Conservation (phyloP, 2,329 filamentous ascomycete species). For the Ceratocystis lukuohia region DNA sequence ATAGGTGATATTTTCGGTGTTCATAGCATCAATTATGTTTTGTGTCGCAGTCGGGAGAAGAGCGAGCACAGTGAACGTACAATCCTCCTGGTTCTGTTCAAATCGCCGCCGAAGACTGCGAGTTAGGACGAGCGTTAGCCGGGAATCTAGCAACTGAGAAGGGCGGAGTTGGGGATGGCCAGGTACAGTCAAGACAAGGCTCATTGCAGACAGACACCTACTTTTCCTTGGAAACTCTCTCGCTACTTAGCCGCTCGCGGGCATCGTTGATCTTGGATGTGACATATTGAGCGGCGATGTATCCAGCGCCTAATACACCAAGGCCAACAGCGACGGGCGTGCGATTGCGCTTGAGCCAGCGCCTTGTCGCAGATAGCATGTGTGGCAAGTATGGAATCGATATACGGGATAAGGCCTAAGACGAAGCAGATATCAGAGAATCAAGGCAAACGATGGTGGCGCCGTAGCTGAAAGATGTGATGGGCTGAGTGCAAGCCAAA, state of each 20-base stretch:
- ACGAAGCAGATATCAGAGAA: background rate
- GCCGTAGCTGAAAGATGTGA: too few species aligned
- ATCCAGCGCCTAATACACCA: conserved; percentile 77
- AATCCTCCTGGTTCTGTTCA: conserved; percentile 98
- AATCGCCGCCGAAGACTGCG: conserved; percentile 80
- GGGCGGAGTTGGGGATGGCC: too few species aligned
- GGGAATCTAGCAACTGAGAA: background rate
- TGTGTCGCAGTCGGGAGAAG: conserved; percentile 83
- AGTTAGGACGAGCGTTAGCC: conserved; percentile 10
- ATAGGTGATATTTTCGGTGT: conserved; percentile 83
- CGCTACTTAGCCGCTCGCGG: conserved; percentile 89
- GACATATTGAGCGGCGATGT: conserved; percentile 86
- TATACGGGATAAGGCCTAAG: background rate
- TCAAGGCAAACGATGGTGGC: too few species aligned
- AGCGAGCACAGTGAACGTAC: conserved; percentile 93
- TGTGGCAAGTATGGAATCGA: conserved; percentile 11
- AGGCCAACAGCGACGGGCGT: conserved; percentile 79
- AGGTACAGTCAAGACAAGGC: background rate
- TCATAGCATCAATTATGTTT: conserved; percentile 73
- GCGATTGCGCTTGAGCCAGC: conserved; percentile 86
- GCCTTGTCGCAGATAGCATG: conserved; percentile 61
- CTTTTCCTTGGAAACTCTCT: conserved; percentile 95
- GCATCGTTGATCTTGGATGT: conserved; percentile 83
- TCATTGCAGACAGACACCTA: conserved; percentile 28
- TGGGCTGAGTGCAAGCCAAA: too few species aligned